Base-by-base conservation (phyloP, 306 rosid genomes). In the Prinsepia uniflora region DNA sequence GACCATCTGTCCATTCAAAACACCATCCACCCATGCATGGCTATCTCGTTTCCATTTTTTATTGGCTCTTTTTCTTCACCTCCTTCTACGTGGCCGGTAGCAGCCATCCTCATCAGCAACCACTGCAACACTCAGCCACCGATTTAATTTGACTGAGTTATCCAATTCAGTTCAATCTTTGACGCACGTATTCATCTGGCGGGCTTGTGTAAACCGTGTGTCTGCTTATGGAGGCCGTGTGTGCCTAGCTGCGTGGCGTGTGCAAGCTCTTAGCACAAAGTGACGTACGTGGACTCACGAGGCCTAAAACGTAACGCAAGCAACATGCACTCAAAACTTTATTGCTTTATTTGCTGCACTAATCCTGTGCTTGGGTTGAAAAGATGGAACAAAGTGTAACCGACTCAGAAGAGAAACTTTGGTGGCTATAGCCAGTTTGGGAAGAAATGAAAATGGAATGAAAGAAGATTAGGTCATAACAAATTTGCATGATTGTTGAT, bases 131-230 rank as follows among this genome's bases (percentile, higher is more conserved):
- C 19, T 72, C 61, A 30, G 36, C 3, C 36, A 30, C 36, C 36
- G 36, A 2, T 30, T 2, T 30, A 2, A 1, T 30, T 3, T 30
- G 3, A 2, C 36, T 30, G 36, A 30, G 3, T 30, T 30, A 30
- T 30, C 36, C 3, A 30, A 30, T 30, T 3, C 36, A 30, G 36
- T 30, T 30, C 36, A 30, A 30, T 24, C 30, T 24, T 24, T 2
- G 30, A 24, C 36, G 8, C 54, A 14, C 15, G 46, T 41, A 14
- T 18, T 18, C 22, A 54, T 5, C n/a, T n/a, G 48, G 1, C 74
- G 14, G 53, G 47, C 36, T 60, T 67, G 75, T 63, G 82, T n/a
- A 15, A 54, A 8, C 15, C 69, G 75, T 59, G 80, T 84, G 89
- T 81, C 60, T 60, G 83, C 78, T 36, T 79, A 70, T 56, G 65